phyloP scores from a whole-genome alignment of 495 filamentous ascomycete species.

The Ascodesmis nigricans region DNA sequence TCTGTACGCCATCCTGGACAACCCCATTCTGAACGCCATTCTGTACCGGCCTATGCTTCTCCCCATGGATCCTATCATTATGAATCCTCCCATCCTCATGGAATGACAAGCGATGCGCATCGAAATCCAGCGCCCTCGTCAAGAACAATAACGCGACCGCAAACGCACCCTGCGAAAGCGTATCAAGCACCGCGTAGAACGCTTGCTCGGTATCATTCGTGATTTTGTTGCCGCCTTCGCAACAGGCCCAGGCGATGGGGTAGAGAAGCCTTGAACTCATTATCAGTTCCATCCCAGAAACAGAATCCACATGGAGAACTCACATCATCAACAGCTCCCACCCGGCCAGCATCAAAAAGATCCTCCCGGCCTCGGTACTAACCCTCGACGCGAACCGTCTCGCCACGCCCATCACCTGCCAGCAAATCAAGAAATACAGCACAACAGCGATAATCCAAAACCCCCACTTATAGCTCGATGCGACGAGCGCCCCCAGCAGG shows the following conservation, averaged over 20 bases:
- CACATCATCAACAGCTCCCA: slow-evolving; percentile 34
- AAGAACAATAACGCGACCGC: slow-evolving; percentile 25
- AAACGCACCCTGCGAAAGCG: slow-evolving; percentile 37
- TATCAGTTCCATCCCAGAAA: too few species aligned
- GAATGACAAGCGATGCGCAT: slow-evolving; percentile 10
- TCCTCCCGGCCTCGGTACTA: slow-evolving; percentile 28
- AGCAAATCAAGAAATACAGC: slow-evolving; percentile 37
- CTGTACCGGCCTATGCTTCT: slow-evolving; percentile 8
- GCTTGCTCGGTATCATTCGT: slow-evolving; percentile 38
- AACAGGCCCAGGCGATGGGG: slow-evolving; percentile 44
- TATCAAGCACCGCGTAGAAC: slow-evolving; percentile 48
- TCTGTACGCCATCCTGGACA: too few species aligned
- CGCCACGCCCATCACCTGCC: slow-evolving; percentile 30
- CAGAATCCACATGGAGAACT: too few species aligned
- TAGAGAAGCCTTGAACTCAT: slow-evolving; percentile 36
- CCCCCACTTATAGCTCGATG: slow-evolving; percentile 40
- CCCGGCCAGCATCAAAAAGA: slow-evolving; percentile 32
- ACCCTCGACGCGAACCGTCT: slow-evolving; percentile 32
- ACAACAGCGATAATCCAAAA: slow-evolving; percentile 42
- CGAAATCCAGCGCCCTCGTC: slow-evolving; percentile 14
- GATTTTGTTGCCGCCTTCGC: slow-evolving; percentile 46
- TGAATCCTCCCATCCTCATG: slow-evolving; percentile 15
- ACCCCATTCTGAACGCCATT: too few species aligned
- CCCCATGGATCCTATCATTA: slow-evolving; percentile 5
- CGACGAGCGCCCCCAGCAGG: slow-evolving; percentile 38